A percentile compares a stretch with the other conserved stretches of the same genome.
These are phyloP conservation scores for Lepidium didymum DNA, from an alignment of 345 rosid genomes.

Conservation along the genomic window DNA sequence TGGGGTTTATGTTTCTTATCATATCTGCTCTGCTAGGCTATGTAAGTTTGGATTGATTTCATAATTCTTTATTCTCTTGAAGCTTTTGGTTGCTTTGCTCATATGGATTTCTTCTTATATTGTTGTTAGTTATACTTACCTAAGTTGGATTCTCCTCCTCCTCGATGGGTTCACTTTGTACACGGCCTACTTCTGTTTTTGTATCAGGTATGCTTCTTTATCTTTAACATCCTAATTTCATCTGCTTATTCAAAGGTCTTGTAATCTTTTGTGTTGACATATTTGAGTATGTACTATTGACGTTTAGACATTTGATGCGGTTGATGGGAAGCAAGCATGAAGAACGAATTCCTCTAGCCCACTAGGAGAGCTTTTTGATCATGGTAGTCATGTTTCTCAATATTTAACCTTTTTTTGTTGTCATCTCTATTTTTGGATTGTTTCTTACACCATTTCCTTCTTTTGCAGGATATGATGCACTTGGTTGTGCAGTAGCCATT, in stretches of 20 bases:
- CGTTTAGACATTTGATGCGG: constrained; percentile 90
- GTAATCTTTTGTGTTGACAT: neutral
- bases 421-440: neutral
- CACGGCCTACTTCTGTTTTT: constrained; percentile 90
- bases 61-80: neutral
- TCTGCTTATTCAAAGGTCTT: neutral
- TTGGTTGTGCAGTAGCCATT: constrained; percentile 87
- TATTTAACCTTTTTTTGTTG: neutral
- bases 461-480: constrained; percentile 92
- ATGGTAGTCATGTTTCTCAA: constrained; percentile 49
- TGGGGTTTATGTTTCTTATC: constrained; percentile 81
- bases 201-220: constrained; percentile 61
- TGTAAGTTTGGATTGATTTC: constrained; percentile 45
- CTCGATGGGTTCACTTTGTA: constrained; percentile 92
- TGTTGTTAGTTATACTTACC: constrained; percentile 69
- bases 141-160: constrained; percentile 78
- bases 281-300: neutral
- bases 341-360: constrained; percentile 88
- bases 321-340: constrained; percentile 98
- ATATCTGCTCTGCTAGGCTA: constrained; percentile 83
- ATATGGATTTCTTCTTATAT: neutral
- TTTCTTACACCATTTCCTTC: neutral
- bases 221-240: neutral
- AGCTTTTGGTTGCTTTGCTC: neutral
- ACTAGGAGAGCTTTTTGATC: constrained; percentile 91